Evolutionary conservation across 768 basidiomycete genomes (phyloP).

Genomic region (Serendipita indica): DNA sequence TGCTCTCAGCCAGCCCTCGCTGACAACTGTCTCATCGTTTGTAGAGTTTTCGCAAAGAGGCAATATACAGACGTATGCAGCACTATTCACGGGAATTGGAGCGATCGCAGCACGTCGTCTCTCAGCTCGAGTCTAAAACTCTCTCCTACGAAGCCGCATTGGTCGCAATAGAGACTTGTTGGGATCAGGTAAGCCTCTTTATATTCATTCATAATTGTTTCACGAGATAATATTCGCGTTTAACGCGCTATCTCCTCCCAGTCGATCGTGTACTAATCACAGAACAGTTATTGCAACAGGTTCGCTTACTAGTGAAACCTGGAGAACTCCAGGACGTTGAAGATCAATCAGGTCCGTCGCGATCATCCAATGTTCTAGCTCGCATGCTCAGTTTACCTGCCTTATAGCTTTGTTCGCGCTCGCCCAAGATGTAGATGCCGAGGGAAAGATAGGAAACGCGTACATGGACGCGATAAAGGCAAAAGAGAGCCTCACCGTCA

Average conservation of each 20-base stretch:
- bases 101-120: conserved; percentile 43
- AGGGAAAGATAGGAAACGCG: background rate
- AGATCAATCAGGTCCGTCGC: background rate
- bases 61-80: conserved; percentile 71
- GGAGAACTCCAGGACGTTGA: background rate
- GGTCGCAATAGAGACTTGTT: conserved; percentile 61
- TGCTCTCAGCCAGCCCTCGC: background rate
- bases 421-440: background rate
- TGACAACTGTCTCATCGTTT: conserved; percentile 11
- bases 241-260: background rate
- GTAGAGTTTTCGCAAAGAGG: conserved; percentile 70
- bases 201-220: conserved; percentile 9
- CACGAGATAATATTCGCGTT: background rate
- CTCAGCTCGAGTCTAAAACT: conserved; percentile 50
- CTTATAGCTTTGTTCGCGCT: background rate
- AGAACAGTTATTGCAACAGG: conserved; percentile 4
- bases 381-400: background rate
- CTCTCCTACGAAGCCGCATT: conserved; percentile 54
- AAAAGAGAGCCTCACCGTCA: conserved; percentile 7
- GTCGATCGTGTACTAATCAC: too few species aligned
- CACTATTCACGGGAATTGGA: conserved; percentile 66
- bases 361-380: background rate
- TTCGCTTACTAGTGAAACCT: background rate
- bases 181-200: conserved; percentile 48
- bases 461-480: conserved; percentile 1